Conservation (phyloP, 2,329 filamentous ascomycete genomes). For the Aschersonia sp. region DNA sequence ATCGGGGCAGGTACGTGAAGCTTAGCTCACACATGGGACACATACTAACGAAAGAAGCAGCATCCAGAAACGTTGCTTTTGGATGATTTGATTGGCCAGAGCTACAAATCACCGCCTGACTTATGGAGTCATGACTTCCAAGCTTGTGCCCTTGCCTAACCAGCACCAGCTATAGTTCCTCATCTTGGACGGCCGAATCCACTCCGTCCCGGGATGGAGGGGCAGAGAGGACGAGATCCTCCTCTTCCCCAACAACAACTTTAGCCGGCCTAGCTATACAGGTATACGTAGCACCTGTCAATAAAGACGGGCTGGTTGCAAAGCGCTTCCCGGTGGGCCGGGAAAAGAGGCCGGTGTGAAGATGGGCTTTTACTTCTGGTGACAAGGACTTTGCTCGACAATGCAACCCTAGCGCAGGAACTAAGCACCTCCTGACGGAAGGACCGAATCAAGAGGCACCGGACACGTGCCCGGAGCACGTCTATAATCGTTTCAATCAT, state of each 20-base stretch:
- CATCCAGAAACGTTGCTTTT: too few species aligned
- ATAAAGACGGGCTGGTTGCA: too few species aligned
- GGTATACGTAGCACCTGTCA: too few species aligned
- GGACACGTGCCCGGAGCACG: slow-evolving; percentile 1
- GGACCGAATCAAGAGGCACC: slow-evolving; percentile 5
- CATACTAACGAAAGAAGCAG: too few species aligned
- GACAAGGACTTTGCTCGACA: neutral
- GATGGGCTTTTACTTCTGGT: too few species aligned
- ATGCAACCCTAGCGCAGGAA: slow-evolving; percentile 3
- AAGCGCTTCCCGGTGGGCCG: too few species aligned
- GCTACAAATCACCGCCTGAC: neutral
- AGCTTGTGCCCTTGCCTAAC: slow-evolving; percentile 3
- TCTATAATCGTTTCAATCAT: neutral
- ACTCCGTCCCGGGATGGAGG: neutral
- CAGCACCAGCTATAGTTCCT: neutral
- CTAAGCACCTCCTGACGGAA: slow-evolving; percentile 5
- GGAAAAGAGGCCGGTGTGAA: too few species aligned
- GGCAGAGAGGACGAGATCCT: neutral
- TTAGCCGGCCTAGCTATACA: neutral
- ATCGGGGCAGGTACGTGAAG: too few species aligned
- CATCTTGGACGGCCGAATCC: neutral
- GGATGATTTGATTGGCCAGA: neutral
- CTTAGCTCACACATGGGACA: too few species aligned
- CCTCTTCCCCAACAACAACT: neutral
- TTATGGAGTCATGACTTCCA: slow-evolving; percentile 2